phyloP scores from a whole-genome alignment of 1,284 basidiomycete genomes.

The Lentinula novae-zelandiae region DNA sequence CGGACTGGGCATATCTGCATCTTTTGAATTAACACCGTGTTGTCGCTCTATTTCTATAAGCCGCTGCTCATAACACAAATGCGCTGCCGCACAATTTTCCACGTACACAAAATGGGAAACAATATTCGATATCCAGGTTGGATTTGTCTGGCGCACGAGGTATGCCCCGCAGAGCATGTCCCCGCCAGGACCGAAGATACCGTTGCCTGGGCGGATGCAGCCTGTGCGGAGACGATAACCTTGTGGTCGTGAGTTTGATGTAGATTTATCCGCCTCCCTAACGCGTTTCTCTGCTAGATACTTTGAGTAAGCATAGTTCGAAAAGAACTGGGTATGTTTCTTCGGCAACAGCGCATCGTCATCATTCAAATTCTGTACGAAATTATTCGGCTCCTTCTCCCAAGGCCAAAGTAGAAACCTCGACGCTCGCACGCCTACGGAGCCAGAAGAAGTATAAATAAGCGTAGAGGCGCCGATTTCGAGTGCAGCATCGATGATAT shows the following conservation, averaged over 20 bases:
- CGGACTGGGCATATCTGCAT: background rate
- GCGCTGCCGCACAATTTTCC: slow-evolving; percentile 68
- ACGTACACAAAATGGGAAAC: slow-evolving; percentile 67
- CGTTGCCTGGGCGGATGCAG: slow-evolving; percentile 71
- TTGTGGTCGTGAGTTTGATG: background rate
- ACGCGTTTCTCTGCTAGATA: slow-evolving; percentile 50
- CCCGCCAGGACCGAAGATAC: slow-evolving; percentile 68
- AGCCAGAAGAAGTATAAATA: slow-evolving; percentile 63
- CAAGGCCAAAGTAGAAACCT: slow-evolving; percentile 70
- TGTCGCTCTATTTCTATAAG: slow-evolving; percentile 43
- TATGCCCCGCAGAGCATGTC: slow-evolving; percentile 63
- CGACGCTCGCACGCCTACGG: slow-evolving; percentile 46
- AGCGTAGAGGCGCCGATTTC: slow-evolving; percentile 41
- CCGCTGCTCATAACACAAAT: slow-evolving; percentile 68
- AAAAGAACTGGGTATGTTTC: slow-evolving; percentile 57
- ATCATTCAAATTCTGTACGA: slow-evolving; percentile 58
- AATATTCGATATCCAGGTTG: slow-evolving; percentile 55
- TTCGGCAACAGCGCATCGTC: slow-evolving; percentile 43
- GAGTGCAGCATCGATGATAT: slow-evolving; percentile 48
- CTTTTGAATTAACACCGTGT: slow-evolving; percentile 13
- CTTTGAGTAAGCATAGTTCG: slow-evolving; percentile 68
- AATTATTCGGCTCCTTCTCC: slow-evolving; percentile 51
- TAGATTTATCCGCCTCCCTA: slow-evolving; percentile 43
- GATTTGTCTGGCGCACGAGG: slow-evolving; percentile 54
- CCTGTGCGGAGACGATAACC: slow-evolving; percentile 50